Percentiles rank a stretch among this genome's conserved stretches.
Conservation (phyloP, 2,329 filamentous ascomycete genomes). For the Bipolaris oryzae region DNA sequence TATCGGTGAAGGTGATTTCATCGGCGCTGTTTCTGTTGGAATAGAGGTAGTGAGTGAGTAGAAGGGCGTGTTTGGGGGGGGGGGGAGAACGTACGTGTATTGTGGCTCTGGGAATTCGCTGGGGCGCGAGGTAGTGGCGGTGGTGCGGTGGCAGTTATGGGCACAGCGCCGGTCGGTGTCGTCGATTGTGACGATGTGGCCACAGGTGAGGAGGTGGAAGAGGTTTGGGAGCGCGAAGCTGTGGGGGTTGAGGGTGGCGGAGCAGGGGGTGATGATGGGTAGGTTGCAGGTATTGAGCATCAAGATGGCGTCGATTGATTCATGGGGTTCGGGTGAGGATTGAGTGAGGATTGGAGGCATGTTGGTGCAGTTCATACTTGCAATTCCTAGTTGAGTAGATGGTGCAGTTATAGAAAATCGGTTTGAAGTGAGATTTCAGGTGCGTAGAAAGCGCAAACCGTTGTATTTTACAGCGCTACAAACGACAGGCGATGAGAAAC, state of each 20-base stretch:
- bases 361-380: background rate
- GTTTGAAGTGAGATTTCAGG: background rate
- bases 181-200: slow-evolving; percentile 24
- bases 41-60: background rate
- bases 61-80: background rate
- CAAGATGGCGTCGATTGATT: background rate
- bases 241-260: background rate
- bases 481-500: background rate
- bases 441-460: background rate
- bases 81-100: background rate
- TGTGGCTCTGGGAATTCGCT: background rate
- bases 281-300: background rate
- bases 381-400: too few relatives aligned
- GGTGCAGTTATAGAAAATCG: background rate
- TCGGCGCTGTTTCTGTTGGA: background rate
- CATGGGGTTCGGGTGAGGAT: background rate
- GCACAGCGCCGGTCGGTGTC: slow-evolving; percentile 17
- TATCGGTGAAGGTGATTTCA: too few relatives aligned
- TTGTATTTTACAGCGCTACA: background rate
- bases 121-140: background rate
- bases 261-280: slow-evolving; percentile 9
- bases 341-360: too few relatives aligned
- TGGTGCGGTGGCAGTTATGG: slow-evolving; percentile 20
- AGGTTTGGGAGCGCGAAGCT: background rate
- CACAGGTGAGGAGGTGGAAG: slow-evolving; percentile 27